Conservation (phyloP, 176 grass and related monocot genomes). For the Musa schizocarpa region DNA sequence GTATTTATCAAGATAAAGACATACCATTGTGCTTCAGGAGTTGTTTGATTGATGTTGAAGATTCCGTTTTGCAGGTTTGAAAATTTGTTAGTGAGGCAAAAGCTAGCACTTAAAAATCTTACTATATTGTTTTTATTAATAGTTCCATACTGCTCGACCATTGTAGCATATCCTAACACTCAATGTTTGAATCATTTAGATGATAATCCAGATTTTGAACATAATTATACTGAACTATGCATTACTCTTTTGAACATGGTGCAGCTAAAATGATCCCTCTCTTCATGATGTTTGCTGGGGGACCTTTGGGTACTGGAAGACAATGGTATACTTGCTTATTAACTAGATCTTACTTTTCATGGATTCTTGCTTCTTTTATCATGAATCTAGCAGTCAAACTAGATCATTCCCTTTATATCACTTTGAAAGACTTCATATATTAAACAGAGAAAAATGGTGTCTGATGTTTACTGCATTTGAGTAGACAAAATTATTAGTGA, state of each 20-base stretch:
- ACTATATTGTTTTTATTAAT: background rate
- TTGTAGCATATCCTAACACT: background rate
- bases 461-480: background rate
- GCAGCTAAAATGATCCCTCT: constrained; percentile 98
- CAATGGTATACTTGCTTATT: constrained; percentile 44
- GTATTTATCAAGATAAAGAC: no score
- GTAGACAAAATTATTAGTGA: background rate
- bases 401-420: background rate
- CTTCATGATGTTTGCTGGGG: constrained; percentile 91
- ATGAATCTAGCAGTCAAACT: background rate
- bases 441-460: background rate
- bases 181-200: background rate
- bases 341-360: background rate
- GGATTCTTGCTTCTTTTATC: background rate
- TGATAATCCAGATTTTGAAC: background rate
- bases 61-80: no score
- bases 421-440: background rate
- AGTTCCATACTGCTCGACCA: background rate
- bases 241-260: constrained; percentile 14
- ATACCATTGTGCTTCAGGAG: no score
- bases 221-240: background rate
- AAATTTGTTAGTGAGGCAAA: no score
- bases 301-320: constrained; percentile 62
- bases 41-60: no score
- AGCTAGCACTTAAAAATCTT: no score